These are phyloP conservation scores for Schizochytrium sp. DNA, from an alignment of 108 stramenopile species.

Conservation along the genomic window DNA sequence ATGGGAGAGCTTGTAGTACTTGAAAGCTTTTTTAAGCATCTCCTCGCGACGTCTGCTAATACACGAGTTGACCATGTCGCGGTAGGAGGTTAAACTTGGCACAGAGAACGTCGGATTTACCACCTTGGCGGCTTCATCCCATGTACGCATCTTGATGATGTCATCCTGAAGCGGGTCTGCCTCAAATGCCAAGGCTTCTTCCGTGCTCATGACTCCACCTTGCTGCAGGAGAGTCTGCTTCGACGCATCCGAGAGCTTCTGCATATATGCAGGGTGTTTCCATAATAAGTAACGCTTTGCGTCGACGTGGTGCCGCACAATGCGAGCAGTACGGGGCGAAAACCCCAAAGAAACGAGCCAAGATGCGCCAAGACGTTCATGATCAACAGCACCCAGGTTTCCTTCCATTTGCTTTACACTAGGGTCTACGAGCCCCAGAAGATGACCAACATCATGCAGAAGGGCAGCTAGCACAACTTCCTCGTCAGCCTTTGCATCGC, in stretches of 20 bases:
- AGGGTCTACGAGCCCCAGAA: constrained; percentile 61
- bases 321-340: background rate
- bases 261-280: constrained; percentile 62
- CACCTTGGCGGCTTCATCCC: constrained; percentile 67
- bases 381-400: constrained; percentile 63
- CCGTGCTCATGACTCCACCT: constrained; percentile 65
- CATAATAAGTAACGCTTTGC: constrained; percentile 67
- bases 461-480: constrained; percentile 37
- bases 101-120: constrained; percentile 48
- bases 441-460: constrained; percentile 67
- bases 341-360: constrained; percentile 65
- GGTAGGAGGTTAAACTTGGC: background rate
- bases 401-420: constrained; percentile 66
- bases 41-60: background rate
- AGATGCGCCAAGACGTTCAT: constrained; percentile 61
- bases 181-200: constrained; percentile 61
- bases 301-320: constrained; percentile 63
- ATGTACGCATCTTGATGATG: constrained; percentile 65
- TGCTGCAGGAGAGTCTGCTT: constrained; percentile 64
- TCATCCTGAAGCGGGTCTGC: constrained; percentile 53
- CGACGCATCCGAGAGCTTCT: constrained; percentile 65
- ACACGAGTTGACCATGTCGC: constrained; percentile 6
- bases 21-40: background rate
- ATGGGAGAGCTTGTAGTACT: constrained; percentile 54
- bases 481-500: constrained; percentile 53